phyloP scores from a whole-genome alignment of 179 eudicot genomes.

The Spergularia azorica region DNA sequence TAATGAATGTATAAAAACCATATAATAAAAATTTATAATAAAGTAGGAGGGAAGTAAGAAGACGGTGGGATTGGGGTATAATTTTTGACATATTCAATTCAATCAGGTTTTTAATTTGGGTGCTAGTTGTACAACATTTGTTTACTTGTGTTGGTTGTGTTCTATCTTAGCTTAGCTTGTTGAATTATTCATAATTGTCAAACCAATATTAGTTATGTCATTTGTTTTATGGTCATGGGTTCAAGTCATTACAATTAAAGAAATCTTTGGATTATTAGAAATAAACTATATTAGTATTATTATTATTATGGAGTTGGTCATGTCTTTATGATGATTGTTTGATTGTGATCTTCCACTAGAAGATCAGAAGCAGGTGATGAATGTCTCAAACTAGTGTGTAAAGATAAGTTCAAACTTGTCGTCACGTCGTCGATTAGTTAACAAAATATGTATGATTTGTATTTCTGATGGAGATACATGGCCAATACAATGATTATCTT shows the following conservation, averaged over 20 bases:
- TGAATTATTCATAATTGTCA: conserved; percentile 9
- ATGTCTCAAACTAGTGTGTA: too few relatives aligned
- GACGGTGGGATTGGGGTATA: not conserved
- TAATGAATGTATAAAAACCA: not conserved
- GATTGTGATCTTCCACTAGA: too few relatives aligned
- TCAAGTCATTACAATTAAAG: not conserved
- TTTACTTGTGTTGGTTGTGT: conserved; percentile 22
- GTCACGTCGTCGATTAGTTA: too few relatives aligned
- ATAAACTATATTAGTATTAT: too few relatives aligned
- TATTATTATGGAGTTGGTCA: too few relatives aligned
- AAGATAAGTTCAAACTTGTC: too few relatives aligned
- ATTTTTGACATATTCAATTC: conserved; percentile 16
- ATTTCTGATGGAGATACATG: too few relatives aligned
- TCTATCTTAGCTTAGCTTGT: not conserved
- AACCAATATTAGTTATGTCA: conserved; percentile 10
- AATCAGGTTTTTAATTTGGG: not conserved
- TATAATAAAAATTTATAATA: not conserved
- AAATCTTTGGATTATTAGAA: not conserved
- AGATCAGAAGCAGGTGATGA: too few relatives aligned
- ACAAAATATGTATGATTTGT: too few relatives aligned
- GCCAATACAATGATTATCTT: too few relatives aligned
- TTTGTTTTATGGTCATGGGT: conserved; percentile 2
- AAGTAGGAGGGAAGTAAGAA: not conserved
- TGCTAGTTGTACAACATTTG: conserved; percentile 15
- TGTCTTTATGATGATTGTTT: too few relatives aligned